A percentile compares a stretch with the other conserved stretches of the same genome.
Conservation (phyloP, 2,329 filamentous ascomycete genomes). For the Seiridium cupressi region DNA sequence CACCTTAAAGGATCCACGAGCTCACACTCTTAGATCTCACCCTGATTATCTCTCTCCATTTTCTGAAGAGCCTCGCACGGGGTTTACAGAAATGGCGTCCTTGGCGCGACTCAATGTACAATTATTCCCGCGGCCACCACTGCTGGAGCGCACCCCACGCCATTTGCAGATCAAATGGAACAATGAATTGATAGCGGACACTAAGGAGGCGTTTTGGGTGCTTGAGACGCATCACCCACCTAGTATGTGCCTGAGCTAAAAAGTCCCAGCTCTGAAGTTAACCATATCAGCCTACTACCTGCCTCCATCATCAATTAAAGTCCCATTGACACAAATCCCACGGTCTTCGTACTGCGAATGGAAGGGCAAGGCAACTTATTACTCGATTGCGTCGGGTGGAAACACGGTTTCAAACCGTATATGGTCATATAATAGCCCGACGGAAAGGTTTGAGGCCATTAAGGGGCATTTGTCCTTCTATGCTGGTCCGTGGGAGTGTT, state of each 20-base stretch:
- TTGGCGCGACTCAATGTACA: constrained; percentile 51
- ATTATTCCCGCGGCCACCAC: constrained; percentile 57
- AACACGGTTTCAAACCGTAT: constrained; percentile 47
- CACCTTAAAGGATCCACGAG: no score
- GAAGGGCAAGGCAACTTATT: constrained; percentile 61
- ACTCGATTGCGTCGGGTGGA: constrained; percentile 38
- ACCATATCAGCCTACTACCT: constrained; percentile 54
- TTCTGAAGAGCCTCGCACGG: no score
- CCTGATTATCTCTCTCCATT: no score
- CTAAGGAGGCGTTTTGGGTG: constrained; percentile 58
- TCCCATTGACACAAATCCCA: constrained; percentile 44
- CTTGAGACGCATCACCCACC: constrained; percentile 63
- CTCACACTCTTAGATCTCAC: no score
- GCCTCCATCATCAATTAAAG: constrained; percentile 45
- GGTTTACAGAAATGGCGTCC: constrained; percentile 29
- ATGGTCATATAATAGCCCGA: constrained; percentile 59
- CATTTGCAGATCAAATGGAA: constrained; percentile 58
- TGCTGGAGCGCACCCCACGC: constrained; percentile 50
- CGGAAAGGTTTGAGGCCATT: constrained; percentile 48
- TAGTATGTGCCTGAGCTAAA: constrained; percentile 35
- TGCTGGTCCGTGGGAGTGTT: constrained; percentile 61
- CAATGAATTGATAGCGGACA: constrained; percentile 54
- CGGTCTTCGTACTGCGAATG: constrained; percentile 54
- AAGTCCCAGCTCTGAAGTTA: not conserved
- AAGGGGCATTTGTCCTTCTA: constrained; percentile 59